Evolutionary conservation across 352 stramenopile species (phyloP), one percentile per base, ranked within the genome.

Genomic region (Elongisporangium anandrum): DNA sequence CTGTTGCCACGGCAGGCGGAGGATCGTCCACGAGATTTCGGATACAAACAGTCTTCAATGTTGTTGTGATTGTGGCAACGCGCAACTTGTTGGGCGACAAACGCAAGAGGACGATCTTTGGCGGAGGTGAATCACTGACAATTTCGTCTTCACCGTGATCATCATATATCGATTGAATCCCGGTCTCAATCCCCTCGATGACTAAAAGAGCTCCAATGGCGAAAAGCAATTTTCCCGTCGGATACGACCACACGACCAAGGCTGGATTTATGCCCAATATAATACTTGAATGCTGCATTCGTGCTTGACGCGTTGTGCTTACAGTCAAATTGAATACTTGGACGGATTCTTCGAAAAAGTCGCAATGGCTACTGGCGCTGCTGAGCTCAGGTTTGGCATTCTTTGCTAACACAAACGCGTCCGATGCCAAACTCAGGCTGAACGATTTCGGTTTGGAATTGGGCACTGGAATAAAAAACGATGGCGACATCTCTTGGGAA

Each of bases 101-200:
- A 9, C 66, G 59, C 29, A 82, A 21, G 10, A 73, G 17, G 1
- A 57, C 59, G 17, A 82, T 70, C 50, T 77, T 61, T 29, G 54
- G 13, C 13, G 34, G 2, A 19, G 54, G 12, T 17, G 9, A 51
- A 29, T 17, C 62, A 13, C 16, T 29, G 22, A 22, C 48, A 16
- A 2, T 1, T n/a, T 61, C 38, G 2, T 41, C n/a, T 15, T 4
- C 22, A n/a, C n/a, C 34, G 21, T 60, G 52, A 45, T 65, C 54
- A 19, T 61, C n/a, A 22, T 61, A 56, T 54, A 79, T 64, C 0
- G n/a, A 56, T 47, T 77, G 66, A 10, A 52, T 7, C 0, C 71
- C 66, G 4, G 69, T 69, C 26, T 53, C 54, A 13, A 85, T 47
- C 16, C 73, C 50, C 19, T 85, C 75, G n/a, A 81, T 29, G 20